Percentiles rank a stretch among this genome's conserved stretches.
Conservation (phyloP, 169 alveolate genomes). For the Pseudocohnilembus persalinus region DNA sequence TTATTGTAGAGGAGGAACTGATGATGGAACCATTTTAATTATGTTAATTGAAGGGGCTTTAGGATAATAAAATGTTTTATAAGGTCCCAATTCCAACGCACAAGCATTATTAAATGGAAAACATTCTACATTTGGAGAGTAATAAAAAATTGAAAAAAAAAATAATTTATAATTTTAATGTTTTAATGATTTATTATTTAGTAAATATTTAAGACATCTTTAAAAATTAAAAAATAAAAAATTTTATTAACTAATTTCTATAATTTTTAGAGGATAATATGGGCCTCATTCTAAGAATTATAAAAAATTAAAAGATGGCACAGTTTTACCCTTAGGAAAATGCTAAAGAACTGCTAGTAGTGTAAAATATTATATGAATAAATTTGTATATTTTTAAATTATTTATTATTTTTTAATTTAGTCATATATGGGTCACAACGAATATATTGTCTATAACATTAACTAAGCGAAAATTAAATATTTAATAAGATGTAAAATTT, state of each 20-base stretch:
- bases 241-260: no score
- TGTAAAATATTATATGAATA: conserved; percentile 8
- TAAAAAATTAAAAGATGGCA: conserved; percentile 39
- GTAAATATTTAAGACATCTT: no score
- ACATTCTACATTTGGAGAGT: conserved; percentile 48
- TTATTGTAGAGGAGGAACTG: background rate
- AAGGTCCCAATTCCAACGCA: conserved; percentile 79
- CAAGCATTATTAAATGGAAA: conserved; percentile 48
- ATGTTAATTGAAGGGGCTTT: conserved; percentile 88
- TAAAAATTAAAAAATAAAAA: no score
- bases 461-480: conserved; percentile 60
- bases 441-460: conserved; percentile 78
- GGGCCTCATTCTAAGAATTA: conserved; percentile 41
- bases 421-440: conserved; percentile 64
- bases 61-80: conserved; percentile 79
- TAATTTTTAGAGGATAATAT: conserved; percentile 54
- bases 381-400: background rate
- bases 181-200: no score
- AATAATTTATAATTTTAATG: no score
- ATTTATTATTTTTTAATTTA: background rate
- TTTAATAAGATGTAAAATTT: conserved; percentile 54
- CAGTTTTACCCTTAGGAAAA: conserved; percentile 33
- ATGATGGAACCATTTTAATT: conserved; percentile 19
- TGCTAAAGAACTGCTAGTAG: conserved; percentile 41
- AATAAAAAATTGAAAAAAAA: no score